Evolutionary conservation across 164 flowering plant genomes (phyloP), one percentile per base, ranked within the genome.

Genomic region (Magnolia officinalis): DNA sequence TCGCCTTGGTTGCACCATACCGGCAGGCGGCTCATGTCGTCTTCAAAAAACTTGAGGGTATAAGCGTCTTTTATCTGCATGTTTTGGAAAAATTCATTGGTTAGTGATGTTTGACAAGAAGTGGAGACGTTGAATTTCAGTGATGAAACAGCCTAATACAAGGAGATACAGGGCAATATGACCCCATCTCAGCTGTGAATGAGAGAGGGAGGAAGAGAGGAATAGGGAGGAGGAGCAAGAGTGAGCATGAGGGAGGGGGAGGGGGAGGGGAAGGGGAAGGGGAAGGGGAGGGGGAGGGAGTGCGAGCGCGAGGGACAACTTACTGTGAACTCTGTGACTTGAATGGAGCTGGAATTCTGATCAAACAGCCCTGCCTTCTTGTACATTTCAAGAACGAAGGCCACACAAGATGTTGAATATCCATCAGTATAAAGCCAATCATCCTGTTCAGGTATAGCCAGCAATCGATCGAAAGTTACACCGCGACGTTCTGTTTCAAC

Each of bases 1-100:
- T 91, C 99, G 18, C 77, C 88, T 70, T 86, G 87, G 70, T 92
- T 91, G 90, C 99, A 96, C 99, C 99, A 96, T 75, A 88, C 85
- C 24, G 99, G 99, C 72, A 94, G 82, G 74, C 92, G 96, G 81
- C 90, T 90, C 63, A 88, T 77, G 73, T 96, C 80, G 52, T 83
- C 84, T 78, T 96, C 98, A 21, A 94, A 96, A 74, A 96, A 91
- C 61, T 83, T 91, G 69, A 96, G 92, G 2, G 77, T 74, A 83
- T 96, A 96, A 11, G 98, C 97, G 82, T 96, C 99, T 84, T 92
- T 96, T 76, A 96, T 94, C 99, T 96, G 97, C 86, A 88, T 52
- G 49, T 80, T 77, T 26, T 31, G 74, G 18, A 68, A 29, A 29
- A 2, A 51, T 63, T 63, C 9, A 74, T 8, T 16, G 13, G 61